phyloP scores from a whole-genome alignment of 2,329 filamentous ascomycete genomes.

The Paracoccidioides brasiliensis region DNA sequence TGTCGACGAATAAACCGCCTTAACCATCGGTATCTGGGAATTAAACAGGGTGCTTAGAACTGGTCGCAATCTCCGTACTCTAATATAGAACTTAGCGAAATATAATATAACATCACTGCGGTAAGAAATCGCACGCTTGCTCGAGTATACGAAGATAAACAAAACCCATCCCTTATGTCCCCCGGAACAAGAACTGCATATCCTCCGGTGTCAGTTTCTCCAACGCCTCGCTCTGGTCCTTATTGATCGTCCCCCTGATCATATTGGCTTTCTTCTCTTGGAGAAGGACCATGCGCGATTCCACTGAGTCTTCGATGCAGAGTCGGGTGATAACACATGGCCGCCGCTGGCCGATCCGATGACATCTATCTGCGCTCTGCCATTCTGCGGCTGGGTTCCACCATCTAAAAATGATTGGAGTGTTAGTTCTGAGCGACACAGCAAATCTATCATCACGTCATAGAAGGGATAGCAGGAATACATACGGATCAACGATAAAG shows the following conservation, averaged over 20 bases:
- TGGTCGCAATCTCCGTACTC: no score
- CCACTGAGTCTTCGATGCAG: conserved; percentile 93
- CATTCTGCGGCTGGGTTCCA: conserved; percentile 99
- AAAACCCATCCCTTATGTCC: conserved; percentile 20
- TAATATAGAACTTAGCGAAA: no score
- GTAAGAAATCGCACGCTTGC: no score
- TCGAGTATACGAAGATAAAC: background rate
- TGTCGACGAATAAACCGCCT: no score
- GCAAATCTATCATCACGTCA: background rate
- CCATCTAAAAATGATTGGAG: conserved; percentile 47
- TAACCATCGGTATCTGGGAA: no score
- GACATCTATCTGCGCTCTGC: conserved; percentile 89
- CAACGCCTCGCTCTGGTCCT: conserved; percentile 70
- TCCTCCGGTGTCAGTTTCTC: conserved; percentile 83
- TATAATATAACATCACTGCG: no score
- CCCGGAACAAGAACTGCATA: conserved; percentile 92
- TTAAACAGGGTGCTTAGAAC: no score
- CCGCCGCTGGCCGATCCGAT: conserved; percentile 88
- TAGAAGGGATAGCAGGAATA: conserved; percentile 17
- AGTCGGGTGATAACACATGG: conserved; percentile 90
- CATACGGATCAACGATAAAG: conserved; percentile 90
- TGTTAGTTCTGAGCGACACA: background rate
- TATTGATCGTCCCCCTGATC: conserved; percentile 95
- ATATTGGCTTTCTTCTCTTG: conserved; percentile 99
- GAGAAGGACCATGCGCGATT: conserved; percentile 85